Conservation (phyloP, 805 yeast genomes). For the Helenozyma rhizophorensis region DNA sequence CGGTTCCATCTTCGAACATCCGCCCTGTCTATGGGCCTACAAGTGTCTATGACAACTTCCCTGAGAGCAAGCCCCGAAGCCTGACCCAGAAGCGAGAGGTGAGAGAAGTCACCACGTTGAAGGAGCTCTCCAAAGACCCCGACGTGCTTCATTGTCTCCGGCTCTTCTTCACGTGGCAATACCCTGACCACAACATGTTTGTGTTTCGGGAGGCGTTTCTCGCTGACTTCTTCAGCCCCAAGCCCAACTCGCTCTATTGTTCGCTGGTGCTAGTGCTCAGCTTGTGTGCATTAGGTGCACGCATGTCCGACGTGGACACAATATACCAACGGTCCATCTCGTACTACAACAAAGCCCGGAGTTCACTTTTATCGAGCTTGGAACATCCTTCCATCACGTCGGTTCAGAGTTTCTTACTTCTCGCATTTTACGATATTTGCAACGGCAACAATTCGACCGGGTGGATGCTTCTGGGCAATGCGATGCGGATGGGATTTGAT, state of each 20-base stretch:
- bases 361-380: conserved; percentile 35
- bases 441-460: conserved; percentile 55
- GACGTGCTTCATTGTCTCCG: conserved; percentile 32
- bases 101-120: conserved; percentile 9
- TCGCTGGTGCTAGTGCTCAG: conserved; percentile 51
- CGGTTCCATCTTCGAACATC: conserved; percentile 16
- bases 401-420: conserved; percentile 52
- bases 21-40: conserved; percentile 43
- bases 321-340: conserved; percentile 37
- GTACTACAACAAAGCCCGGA: conserved; percentile 47
- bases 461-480: conserved; percentile 61
- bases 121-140: conserved; percentile 9
- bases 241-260: conserved; percentile 48
- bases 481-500: conserved; percentile 61
- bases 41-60: conserved; percentile 37
- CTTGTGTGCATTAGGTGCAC: conserved; percentile 56
- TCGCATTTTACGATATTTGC: conserved; percentile 60
- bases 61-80: conserved; percentile 20
- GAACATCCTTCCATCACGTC: conserved; percentile 50
- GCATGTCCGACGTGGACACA: conserved; percentile 41
- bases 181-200: conserved; percentile 60
- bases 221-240: conserved; percentile 56
- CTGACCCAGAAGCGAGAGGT: conserved; percentile 11
- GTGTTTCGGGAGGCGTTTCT: conserved; percentile 62
- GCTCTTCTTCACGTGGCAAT: conserved; percentile 59